These are phyloP conservation scores for Metschnikowia picachoensis DNA, from an alignment of 805 yeast genomes.

Conservation along the genomic window DNA sequence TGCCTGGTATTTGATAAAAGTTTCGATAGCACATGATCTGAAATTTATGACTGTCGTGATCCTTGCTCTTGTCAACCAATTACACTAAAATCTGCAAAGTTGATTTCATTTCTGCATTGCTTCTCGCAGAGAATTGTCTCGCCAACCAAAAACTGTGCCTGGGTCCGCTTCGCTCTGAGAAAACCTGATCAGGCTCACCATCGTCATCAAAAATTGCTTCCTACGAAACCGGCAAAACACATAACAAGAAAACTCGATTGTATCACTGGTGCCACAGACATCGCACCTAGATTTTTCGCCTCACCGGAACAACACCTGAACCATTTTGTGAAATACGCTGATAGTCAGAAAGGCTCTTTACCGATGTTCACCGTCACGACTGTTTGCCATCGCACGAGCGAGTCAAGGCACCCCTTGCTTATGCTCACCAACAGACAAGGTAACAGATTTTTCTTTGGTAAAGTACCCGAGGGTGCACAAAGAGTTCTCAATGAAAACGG, in stretches of 20 bases:
- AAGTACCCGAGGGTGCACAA: constrained; percentile 83
- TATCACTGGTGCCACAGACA: constrained; percentile 8
- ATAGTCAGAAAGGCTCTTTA: constrained; percentile 2
- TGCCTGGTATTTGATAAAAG: no score
- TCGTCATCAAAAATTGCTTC: no score
- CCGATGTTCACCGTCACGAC: constrained; percentile 49
- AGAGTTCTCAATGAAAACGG: constrained; percentile 62
- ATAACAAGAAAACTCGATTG: background rate
- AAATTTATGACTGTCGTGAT: no score
- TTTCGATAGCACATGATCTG: no score
- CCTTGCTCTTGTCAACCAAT: no score
- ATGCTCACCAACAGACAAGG: constrained; percentile 50
- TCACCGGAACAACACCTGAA: constrained; percentile 4
- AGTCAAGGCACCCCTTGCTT: constrained; percentile 53
- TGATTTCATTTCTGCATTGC: constrained; percentile 7
- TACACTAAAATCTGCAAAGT: constrained; percentile 2
- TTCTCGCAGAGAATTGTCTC: constrained; percentile 7
- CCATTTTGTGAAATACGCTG: constrained; percentile 7
- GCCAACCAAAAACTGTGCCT: constrained; percentile 3
- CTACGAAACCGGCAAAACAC: background rate
- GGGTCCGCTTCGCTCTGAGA: constrained; percentile 9
- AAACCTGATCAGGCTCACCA: background rate
- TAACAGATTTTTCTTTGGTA: constrained; percentile 65
- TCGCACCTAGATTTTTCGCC: constrained; percentile 13
- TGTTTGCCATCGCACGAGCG: constrained; percentile 51